Percentiles rank a stretch among this genome's conserved stretches.
phyloP scores from a whole-genome alignment of 73 alveolate genomes.

The Urostyla sp. region DNA sequence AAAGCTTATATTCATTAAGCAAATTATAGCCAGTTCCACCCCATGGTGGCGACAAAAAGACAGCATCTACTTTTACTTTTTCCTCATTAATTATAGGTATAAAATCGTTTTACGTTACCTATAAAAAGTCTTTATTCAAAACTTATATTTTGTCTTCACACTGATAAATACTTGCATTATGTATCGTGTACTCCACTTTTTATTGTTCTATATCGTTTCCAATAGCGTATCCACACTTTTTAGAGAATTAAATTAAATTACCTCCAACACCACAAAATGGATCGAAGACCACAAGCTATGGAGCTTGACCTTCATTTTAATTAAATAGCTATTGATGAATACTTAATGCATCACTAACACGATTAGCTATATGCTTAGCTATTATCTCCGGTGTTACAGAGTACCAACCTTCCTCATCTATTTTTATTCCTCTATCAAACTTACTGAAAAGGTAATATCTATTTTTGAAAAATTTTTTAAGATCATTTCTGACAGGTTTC shows the following conservation, averaged over 20 bases:
- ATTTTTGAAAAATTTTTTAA: constrained; percentile 74
- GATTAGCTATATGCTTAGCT: constrained; percentile 85
- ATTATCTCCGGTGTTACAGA: constrained; percentile 92
- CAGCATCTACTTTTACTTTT: constrained; percentile 77
- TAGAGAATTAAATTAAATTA: constrained; percentile 76
- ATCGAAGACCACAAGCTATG: too few relatives aligned
- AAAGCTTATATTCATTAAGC: constrained; percentile 41
- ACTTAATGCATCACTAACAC: constrained; percentile 54
- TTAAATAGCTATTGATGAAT: too few relatives aligned
- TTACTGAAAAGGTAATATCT: constrained; percentile 90
- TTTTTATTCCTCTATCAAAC: constrained; percentile 90
- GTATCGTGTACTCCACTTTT: constrained; percentile 54
- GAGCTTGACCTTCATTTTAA: constrained; percentile 54
- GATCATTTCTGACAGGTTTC: constrained; percentile 19
- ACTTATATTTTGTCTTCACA: constrained; percentile 39
- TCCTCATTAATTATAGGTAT: not conserved
- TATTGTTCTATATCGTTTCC: constrained; percentile 44
- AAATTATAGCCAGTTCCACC: constrained; percentile 78
- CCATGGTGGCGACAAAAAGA: constrained; percentile 91
- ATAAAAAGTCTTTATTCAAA: constrained; percentile 48
- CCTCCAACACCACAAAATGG: constrained; percentile 97
- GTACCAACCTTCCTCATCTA: constrained; percentile 95
- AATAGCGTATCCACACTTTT: constrained; percentile 33
- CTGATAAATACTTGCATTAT: constrained; percentile 66
- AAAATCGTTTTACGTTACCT: too few relatives aligned